A percentile compares a stretch with the other conserved stretches of the same genome.
phyloP scores from a whole-genome alignment of 805 yeast genomes.

The Metschnikowia baotianmanensis region DNA sequence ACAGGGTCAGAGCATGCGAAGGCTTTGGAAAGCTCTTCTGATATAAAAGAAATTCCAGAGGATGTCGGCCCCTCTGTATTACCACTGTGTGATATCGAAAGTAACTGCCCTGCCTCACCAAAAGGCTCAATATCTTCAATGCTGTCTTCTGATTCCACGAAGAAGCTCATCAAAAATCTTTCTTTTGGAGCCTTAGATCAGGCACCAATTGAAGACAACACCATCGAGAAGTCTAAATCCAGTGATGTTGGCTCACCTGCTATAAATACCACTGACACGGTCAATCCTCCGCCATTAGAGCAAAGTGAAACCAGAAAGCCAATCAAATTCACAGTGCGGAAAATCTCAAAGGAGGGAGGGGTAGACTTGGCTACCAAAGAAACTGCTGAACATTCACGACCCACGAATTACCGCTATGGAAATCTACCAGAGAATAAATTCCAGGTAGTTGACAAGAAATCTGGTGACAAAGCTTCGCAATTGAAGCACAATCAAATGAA shows the following conservation, averaged over 20 bases:
- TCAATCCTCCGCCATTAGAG: background rate
- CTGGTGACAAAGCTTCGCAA: constrained; percentile 12
- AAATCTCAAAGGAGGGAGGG: constrained; percentile 19
- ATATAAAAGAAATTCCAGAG: no score
- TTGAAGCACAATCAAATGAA: constrained; percentile 27
- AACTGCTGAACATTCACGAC: background rate
- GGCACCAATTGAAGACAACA: background rate
- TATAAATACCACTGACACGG: no score
- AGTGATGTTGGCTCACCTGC: no score
- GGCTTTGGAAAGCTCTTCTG: no score
- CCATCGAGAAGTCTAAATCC: no score
- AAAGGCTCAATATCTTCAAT: constrained; percentile 13
- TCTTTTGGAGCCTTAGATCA: constrained; percentile 6
- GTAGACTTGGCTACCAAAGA: background rate
- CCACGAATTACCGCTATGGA: constrained; percentile 17
- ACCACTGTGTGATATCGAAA: background rate
- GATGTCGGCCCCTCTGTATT: no score
- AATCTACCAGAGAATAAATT: constrained; percentile 19
- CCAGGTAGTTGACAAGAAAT: constrained; percentile 11
- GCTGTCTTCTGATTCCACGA: constrained; percentile 19
- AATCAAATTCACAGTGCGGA: constrained; percentile 21
- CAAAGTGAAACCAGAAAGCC: constrained; percentile 13
- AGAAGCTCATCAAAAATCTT: constrained; percentile 14
- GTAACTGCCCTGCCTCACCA: constrained; percentile 3
- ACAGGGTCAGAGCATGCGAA: no score